Percentiles rank a stretch among this genome's conserved stretches.
Conservation (phyloP, 768 basidiomycete genomes). For the Lentinula lateritia region DNA sequence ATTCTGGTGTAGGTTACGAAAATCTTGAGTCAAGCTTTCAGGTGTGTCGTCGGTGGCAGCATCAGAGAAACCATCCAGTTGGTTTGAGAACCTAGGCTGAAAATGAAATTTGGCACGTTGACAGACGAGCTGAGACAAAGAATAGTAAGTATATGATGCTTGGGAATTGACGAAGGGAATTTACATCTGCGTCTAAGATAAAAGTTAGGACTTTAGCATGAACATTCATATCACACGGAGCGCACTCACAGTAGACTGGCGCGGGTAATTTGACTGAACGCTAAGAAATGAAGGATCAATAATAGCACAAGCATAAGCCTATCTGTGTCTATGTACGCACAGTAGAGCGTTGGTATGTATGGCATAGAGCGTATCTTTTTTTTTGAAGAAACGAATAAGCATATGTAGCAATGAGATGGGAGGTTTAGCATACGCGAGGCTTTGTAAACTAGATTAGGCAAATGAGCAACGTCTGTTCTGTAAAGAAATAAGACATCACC, state of each 20-base stretch:
- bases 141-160: background rate
- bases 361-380: constrained; percentile 44
- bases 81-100: constrained; percentile 24
- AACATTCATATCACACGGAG: background rate
- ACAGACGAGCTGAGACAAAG: constrained; percentile 41
- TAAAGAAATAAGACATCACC: background rate
- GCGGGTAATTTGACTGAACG: constrained; percentile 65
- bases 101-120: constrained; percentile 49
- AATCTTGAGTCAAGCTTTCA: constrained; percentile 20
- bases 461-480: background rate
- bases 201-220: background rate
- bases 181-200: constrained; percentile 48
- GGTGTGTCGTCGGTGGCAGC: constrained; percentile 21
- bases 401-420: background rate
- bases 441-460: constrained; percentile 31
- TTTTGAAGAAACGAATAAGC: background rate
- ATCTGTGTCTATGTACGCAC: constrained; percentile 17
- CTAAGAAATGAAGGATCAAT: background rate
- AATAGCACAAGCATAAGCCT: background rate
- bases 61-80: constrained; percentile 29
- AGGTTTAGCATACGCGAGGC: constrained; percentile 40
- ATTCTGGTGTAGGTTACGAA: constrained; percentile 21
- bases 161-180: constrained; percentile 9
- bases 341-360: constrained; percentile 64
- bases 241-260: constrained; percentile 58